These are phyloP conservation scores for Haematococcus lacustris DNA, from an alignment of 139 green algal genomes.

Conservation along the genomic window DNA sequence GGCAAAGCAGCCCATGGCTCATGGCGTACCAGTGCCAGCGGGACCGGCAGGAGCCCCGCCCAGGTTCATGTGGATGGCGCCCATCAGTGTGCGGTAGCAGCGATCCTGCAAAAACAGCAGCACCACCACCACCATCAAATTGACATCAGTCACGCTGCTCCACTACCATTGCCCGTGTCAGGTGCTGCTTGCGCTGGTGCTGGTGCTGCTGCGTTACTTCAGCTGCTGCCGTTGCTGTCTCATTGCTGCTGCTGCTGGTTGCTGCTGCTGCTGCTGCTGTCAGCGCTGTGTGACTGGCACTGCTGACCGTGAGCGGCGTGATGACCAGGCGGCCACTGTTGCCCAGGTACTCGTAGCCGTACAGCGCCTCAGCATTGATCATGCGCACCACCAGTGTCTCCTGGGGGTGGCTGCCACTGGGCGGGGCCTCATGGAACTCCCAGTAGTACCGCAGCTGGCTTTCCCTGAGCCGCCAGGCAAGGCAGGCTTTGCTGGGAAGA, in stretches of 20 bases:
- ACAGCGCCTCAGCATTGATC: constrained; percentile 57
- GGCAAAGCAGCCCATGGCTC: too few relatives aligned
- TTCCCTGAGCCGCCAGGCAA: constrained; percentile 18
- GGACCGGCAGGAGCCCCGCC: constrained; percentile 67
- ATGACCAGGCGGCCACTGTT: constrained; percentile 73
- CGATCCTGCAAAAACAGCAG: too few relatives aligned
- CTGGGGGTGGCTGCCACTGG: constrained; percentile 45
- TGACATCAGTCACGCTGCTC: too few relatives aligned
- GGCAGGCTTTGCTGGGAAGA: too few relatives aligned
- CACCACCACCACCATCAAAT: too few relatives aligned
- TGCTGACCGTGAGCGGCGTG: constrained; percentile 77
- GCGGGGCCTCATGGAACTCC: constrained; percentile 66
- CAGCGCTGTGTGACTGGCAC: too few relatives aligned
- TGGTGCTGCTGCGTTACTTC: too few relatives aligned
- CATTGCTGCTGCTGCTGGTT: too few relatives aligned
- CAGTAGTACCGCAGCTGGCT: constrained; percentile 62
- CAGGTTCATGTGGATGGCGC: constrained; percentile 74
- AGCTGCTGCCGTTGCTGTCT: too few relatives aligned
- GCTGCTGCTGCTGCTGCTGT: too few relatives aligned
- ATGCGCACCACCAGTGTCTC: constrained; percentile 59
- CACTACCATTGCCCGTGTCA: too few relatives aligned
- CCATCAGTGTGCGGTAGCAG: constrained; percentile 63
- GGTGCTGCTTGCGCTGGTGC: too few relatives aligned
- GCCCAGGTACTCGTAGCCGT: constrained; percentile 77
- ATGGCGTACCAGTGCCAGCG: constrained; percentile 14